These are phyloP conservation scores for Phytophthora constricta DNA, from an alignment of 352 stramenopile genomes.

Conservation along the genomic window DNA sequence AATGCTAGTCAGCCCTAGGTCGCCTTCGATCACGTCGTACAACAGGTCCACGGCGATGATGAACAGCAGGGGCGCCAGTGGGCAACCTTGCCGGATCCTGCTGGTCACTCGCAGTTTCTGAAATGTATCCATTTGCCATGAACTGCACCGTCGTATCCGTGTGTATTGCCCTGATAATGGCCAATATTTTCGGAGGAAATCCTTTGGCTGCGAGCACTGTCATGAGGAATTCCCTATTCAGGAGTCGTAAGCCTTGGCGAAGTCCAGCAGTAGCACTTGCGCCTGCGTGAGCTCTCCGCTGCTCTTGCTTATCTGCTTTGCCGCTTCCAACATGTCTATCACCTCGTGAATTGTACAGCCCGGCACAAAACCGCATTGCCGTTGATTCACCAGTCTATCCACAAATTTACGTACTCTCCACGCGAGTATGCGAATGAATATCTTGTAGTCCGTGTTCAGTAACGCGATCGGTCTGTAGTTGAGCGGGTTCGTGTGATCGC, in stretches of 20 bases:
- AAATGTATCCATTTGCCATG: background rate
- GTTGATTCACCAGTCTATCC: background rate
- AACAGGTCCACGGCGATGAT: conserved; percentile 2
- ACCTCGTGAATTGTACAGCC: conserved; percentile 9
- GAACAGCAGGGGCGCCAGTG: conserved; percentile 1
- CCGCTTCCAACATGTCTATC: conserved; percentile 10
- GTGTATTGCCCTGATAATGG: too few species aligned
- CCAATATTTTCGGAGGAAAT: background rate
- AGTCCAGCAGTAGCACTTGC: conserved; percentile 6
- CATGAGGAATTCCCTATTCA: conserved; percentile 1
- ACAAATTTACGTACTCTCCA: background rate
- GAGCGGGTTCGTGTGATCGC: too few species aligned
- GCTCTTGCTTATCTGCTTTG: background rate
- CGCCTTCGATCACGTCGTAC: background rate
- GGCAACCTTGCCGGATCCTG: conserved; percentile 8
- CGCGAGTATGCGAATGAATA: conserved; percentile 5
- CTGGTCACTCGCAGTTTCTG: background rate
- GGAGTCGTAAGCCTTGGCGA: conserved; percentile 17
- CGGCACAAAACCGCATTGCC: conserved; percentile 5
- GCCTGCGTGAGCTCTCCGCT: background rate
- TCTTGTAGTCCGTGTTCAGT: conserved; percentile 18
- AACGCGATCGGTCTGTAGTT: too few species aligned
- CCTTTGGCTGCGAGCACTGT: background rate
- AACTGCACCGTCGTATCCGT: background rate
- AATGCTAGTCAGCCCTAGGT: background rate